Evolutionary conservation across 2,329 filamentous ascomycete species (phyloP).

Genomic region (Phialophora chinensis): DNA sequence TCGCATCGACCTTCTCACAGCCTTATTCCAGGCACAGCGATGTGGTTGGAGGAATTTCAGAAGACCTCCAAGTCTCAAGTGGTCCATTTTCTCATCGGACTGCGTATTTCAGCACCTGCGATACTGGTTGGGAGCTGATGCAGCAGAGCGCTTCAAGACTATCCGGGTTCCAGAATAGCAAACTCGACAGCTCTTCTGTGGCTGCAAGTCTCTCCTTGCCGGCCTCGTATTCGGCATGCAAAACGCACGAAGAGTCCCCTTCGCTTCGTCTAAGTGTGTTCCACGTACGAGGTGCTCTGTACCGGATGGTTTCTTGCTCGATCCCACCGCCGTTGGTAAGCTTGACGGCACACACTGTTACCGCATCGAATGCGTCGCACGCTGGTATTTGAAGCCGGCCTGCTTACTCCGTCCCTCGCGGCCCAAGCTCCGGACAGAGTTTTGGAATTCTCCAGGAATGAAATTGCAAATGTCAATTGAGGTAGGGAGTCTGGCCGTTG

Average conservation of each 20-base stretch:
- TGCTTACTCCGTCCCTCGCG: too few species aligned
- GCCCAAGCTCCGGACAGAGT: not conserved
- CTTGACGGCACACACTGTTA: too few species aligned
- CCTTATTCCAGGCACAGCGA: slow-evolving; percentile 23
- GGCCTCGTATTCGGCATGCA: not conserved
- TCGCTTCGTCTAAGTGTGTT: not conserved
- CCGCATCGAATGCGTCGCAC: not conserved
- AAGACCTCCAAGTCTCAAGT: not conserved
- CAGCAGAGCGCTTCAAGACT: not conserved
- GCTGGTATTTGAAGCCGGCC: too few species aligned
- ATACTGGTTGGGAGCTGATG: not conserved
- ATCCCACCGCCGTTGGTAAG: not conserved
- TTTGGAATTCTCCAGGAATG: not conserved
- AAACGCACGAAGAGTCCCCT: slow-evolving; percentile 1
- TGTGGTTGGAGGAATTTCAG: slow-evolving; percentile 18
- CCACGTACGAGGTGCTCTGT: too few species aligned
- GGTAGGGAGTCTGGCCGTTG: not conserved
- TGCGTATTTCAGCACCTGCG: not conserved
- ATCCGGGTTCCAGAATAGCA: slow-evolving; percentile 1
- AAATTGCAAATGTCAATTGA: not conserved
- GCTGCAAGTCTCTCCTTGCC: not conserved
- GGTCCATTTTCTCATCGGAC: not conserved
- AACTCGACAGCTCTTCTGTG: not conserved
- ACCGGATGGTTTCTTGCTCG: not conserved
- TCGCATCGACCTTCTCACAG: not conserved